Evolutionary conservation across 2,329 filamentous ascomycete genomes (phyloP).

Genomic region (Graphiopsis chlorocephala): DNA sequence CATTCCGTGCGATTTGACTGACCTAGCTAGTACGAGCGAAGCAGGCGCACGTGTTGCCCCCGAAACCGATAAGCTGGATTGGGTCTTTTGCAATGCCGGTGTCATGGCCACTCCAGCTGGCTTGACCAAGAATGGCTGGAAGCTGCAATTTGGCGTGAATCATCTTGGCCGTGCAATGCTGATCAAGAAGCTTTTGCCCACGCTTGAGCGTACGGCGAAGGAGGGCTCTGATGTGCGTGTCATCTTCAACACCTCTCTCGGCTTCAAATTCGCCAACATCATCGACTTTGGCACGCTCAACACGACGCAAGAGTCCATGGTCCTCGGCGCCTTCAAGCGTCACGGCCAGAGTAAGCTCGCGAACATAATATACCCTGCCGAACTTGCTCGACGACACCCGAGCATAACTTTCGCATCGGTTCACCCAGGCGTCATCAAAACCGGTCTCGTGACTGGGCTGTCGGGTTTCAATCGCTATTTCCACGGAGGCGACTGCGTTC

Average conservation of each 20-base stretch:
- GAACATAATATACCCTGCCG: constrained; percentile 43
- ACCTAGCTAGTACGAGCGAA: constrained; percentile 22
- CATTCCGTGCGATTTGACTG: constrained; percentile 29
- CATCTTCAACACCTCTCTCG: constrained; percentile 31
- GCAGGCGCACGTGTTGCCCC: constrained; percentile 23
- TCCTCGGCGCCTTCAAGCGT: constrained; percentile 31
- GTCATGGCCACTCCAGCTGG: constrained; percentile 28
- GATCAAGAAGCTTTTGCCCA: constrained; percentile 29
- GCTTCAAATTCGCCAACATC: constrained; percentile 20
- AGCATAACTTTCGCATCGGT: constrained; percentile 37
- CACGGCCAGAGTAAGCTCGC: constrained; percentile 51
- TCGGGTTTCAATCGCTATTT: background rate
- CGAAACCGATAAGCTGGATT: constrained; percentile 26
- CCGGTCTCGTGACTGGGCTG: constrained; percentile 32
- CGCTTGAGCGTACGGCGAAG: constrained; percentile 26
- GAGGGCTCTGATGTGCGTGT: constrained; percentile 27
- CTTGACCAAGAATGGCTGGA: constrained; percentile 31
- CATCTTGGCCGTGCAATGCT: constrained; percentile 36
- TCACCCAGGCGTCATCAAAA: constrained; percentile 44
- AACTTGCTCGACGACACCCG: constrained; percentile 41
- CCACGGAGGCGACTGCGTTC: constrained; percentile 15
- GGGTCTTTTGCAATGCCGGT: constrained; percentile 31
- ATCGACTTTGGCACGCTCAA: constrained; percentile 31
- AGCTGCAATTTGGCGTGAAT: constrained; percentile 35
- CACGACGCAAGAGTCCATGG: constrained; percentile 19